A percentile compares a stretch with the other conserved stretches of the same genome.
phyloP scores from a whole-genome alignment of 129 eudicot genomes.

The Chrysanthemum seticuspe region DNA sequence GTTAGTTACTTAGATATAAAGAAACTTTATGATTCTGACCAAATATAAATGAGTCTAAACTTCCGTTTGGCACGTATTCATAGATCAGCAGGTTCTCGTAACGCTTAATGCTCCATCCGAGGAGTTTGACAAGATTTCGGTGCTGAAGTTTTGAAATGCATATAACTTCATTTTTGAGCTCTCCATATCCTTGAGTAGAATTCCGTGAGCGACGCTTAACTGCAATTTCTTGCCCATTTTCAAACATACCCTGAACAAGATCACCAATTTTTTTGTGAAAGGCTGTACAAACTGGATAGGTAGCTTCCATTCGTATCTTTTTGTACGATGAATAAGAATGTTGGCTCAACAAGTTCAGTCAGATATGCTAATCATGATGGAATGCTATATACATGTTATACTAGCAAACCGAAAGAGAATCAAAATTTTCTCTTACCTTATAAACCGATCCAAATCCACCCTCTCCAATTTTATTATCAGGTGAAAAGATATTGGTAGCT shows the following conservation, averaged over 20 bases:
- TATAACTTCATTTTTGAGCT: constrained; percentile 35
- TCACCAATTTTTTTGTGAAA: not conserved
- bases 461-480: constrained; percentile 31
- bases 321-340: no score
- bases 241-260: constrained; percentile 25
- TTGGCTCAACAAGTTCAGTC: no score
- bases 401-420: not conserved
- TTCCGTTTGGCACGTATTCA: constrained; percentile 37
- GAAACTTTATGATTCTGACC: constrained; percentile 10
- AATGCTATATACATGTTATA: no score
- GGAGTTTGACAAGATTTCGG: constrained; percentile 35
- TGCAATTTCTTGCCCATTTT: constrained; percentile 29
- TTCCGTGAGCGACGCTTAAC: constrained; percentile 28
- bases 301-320: not conserved
- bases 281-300: not conserved
- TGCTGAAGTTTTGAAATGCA: constrained; percentile 39
- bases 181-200: constrained; percentile 29
- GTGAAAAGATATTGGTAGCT: constrained; percentile 29
- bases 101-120: constrained; percentile 33
- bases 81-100: constrained; percentile 33
- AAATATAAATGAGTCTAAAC: constrained; percentile 35
- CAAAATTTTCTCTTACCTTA: constrained; percentile 15
- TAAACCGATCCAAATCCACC: constrained; percentile 45
- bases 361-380: no score
- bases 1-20: not conserved